phyloP scores from a whole-genome alignment of 2,329 filamentous ascomycete species.

The Fusarium pseudograminearum region DNA sequence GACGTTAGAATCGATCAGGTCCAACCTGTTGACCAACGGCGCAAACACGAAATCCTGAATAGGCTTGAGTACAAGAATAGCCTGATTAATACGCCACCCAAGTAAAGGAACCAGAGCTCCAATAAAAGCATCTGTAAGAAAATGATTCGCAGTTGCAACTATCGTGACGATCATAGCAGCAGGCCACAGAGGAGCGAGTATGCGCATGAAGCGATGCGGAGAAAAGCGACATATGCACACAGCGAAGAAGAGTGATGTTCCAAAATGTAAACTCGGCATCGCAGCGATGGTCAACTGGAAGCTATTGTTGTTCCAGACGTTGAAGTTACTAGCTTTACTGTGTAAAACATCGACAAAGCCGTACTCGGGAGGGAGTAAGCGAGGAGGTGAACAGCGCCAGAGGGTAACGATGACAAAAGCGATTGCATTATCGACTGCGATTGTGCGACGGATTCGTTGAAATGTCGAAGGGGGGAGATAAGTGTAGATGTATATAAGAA shows the following conservation, averaged over 20 bases:
- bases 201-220: conserved; percentile 54
- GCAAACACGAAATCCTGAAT: conserved; percentile 49
- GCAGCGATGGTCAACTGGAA: conserved; percentile 62
- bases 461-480: conserved; percentile 56
- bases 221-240: conserved; percentile 54
- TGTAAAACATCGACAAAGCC: conserved; percentile 62
- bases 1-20: conserved; percentile 36
- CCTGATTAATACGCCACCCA: conserved; percentile 51
- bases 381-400: conserved; percentile 62
- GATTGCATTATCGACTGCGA: conserved; percentile 62
- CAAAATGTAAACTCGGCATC: conserved; percentile 63
- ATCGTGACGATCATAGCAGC: conserved; percentile 57
- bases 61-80: conserved; percentile 46
- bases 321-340: conserved; percentile 43
- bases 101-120: conserved; percentile 52
- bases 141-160: conserved; percentile 57
- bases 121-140: conserved; percentile 53
- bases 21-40: conserved; percentile 41
- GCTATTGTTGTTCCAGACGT: conserved; percentile 58
- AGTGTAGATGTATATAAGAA: conserved; percentile 62
- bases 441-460: conserved; percentile 58
- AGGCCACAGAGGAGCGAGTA: conserved; percentile 58
- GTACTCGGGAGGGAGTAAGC: conserved; percentile 59
- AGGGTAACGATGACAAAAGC: conserved; percentile 61
- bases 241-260: conserved; percentile 54